phyloP scores from a whole-genome alignment of 345 rosid genomes.

The Acer campestre region DNA sequence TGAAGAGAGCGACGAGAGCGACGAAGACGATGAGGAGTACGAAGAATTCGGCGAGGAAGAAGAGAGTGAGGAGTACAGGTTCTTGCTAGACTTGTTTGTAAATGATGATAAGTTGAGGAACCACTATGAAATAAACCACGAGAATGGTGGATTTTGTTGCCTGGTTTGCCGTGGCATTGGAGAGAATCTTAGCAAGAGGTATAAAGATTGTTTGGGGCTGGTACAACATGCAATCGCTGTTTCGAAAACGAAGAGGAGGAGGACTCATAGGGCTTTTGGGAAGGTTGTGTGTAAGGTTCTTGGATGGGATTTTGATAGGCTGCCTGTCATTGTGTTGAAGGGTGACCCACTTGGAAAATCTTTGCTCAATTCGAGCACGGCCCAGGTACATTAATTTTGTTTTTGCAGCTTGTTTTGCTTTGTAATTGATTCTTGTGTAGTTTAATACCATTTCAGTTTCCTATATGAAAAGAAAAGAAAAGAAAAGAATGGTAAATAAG shows the following conservation, averaged over 20 bases:
- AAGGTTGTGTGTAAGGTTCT: conserved; percentile 56
- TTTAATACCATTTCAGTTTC: neutral
- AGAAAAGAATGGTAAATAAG: neutral
- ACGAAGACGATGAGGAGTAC: neutral
- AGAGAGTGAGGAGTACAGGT: conserved; percentile 43
- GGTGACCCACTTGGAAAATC: conserved; percentile 40
- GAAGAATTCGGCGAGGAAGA: conserved; percentile 16
- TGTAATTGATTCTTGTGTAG: neutral
- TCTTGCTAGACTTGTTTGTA: conserved; percentile 46
- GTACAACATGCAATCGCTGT: conserved; percentile 60
- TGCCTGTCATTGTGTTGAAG: conserved; percentile 44
- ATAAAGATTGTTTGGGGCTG: conserved; percentile 59
- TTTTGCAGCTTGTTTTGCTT: neutral
- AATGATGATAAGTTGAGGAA: conserved; percentile 55
- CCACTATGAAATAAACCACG: conserved; percentile 52
- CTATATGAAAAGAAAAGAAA: neutral
- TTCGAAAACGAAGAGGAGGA: conserved; percentile 42
- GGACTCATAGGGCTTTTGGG: conserved; percentile 53
- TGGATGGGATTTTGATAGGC: conserved; percentile 51
- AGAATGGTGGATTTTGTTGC: conserved; percentile 62
- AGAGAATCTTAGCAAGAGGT: conserved; percentile 45
- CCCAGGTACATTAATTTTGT: conserved; percentile 23
- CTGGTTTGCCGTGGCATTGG: conserved; percentile 63
- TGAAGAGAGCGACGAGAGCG: conserved; percentile 12
- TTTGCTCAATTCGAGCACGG: conserved; percentile 11